Percentiles rank a stretch among this genome's conserved stretches.
Evolutionary conservation across 495 filamentous ascomycete species (phyloP).

Genomic region (Jackrogersella minutella): DNA sequence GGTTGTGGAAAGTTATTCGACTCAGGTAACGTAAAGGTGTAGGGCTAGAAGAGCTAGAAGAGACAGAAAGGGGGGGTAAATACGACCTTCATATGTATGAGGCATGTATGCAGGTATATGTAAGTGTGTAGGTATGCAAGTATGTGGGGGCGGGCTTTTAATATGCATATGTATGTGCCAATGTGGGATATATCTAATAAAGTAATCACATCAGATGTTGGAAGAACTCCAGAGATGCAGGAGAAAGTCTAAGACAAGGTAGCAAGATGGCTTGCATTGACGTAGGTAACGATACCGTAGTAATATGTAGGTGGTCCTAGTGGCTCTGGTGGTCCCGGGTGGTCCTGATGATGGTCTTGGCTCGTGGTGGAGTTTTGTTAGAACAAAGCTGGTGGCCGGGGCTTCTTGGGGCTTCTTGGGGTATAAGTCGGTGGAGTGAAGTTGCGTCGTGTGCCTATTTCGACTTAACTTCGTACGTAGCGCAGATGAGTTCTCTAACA

Average conservation of each 20-base stretch:
- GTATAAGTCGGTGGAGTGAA: conserved; percentile 32
- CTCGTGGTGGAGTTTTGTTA: conserved; percentile 12
- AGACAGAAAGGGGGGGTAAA: conserved; percentile 7
- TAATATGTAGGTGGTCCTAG: no score
- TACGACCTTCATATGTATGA: no score
- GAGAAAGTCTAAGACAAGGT: conserved; percentile 5
- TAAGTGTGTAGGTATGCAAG: no score
- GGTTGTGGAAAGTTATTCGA: conserved; percentile 8
- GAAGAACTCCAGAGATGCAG: conserved; percentile 6
- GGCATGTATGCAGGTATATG: no score
- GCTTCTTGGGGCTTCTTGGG: conserved; percentile 4
- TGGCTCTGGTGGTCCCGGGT: no score
- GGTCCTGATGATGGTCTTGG: conserved; percentile 9
- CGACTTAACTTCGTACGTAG: conserved; percentile 22
- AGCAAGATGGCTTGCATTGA: conserved; percentile 28
- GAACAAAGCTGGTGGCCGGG: conserved; percentile 8
- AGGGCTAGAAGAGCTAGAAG: no score
- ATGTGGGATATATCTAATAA: neutral
- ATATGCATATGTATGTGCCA: no score
- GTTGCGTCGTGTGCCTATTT: conserved; percentile 24
- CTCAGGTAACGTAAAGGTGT: conserved; percentile 5
- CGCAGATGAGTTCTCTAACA: conserved; percentile 6
- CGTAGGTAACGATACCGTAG: conserved; percentile 25
- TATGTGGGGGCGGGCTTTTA: no score
- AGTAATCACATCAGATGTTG: conserved; percentile 1